Conservation (phyloP, 164 flowering plant genomes). For the Cinnamomum micranthum region DNA sequence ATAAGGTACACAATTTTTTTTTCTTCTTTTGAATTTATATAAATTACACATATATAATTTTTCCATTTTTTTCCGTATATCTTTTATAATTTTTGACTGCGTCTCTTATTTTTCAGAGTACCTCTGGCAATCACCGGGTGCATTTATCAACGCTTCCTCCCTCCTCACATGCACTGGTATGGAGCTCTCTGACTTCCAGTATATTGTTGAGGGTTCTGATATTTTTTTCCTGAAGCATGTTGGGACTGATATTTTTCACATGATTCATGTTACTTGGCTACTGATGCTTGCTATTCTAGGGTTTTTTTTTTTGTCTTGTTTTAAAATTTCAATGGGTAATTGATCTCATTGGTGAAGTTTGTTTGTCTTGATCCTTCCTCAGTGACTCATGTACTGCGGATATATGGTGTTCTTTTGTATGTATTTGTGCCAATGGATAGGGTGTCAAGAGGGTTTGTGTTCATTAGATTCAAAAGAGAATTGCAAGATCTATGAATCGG, state of each 20-base stretch:
- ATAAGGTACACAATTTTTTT: slow-evolving; percentile 29
- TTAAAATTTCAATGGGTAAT: too few species aligned
- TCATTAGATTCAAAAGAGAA: too few species aligned
- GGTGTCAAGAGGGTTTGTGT: too few species aligned
- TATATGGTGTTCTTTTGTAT: too few species aligned
- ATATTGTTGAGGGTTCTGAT: background rate
- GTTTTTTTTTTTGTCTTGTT: too few species aligned
- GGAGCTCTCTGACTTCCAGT: slow-evolving; percentile 9
- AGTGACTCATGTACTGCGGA: too few species aligned
- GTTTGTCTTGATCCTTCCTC: too few species aligned
- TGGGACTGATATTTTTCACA: background rate
- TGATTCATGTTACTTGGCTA: background rate
- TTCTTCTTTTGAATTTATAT: background rate
- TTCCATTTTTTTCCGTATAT: background rate
- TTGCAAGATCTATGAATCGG: too few species aligned
- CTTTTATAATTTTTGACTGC: background rate
- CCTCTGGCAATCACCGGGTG: slow-evolving; percentile 27
- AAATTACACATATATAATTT: background rate
- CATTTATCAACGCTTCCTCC: slow-evolving; percentile 22
- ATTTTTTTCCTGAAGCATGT: background rate
- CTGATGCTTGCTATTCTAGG: background rate
- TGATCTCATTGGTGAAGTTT: too few species aligned
- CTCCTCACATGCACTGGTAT: slow-evolving; percentile 54
- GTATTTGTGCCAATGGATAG: too few species aligned
- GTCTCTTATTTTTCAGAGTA: slow-evolving; percentile 28